Conservation (phyloP, 148 eudicot genomes). For the Rheum nobile region DNA sequence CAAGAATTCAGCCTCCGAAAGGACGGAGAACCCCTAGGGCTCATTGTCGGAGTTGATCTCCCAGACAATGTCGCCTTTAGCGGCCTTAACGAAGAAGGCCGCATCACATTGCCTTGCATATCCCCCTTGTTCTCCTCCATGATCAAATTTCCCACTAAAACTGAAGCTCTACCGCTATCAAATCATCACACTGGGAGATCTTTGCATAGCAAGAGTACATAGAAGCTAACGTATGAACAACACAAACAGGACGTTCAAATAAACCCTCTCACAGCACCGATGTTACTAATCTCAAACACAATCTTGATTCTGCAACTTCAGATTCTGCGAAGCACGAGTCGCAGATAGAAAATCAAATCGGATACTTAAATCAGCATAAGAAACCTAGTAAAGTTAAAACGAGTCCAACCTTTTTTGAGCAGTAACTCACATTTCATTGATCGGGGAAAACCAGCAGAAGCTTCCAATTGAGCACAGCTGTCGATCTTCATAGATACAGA, state of each 20-base stretch:
- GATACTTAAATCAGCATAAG: background rate
- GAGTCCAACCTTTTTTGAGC: background rate
- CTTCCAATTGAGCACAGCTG: background rate
- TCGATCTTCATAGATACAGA: background rate
- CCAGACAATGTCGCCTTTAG: constrained; percentile 72
- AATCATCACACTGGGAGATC: background rate
- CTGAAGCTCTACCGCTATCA: background rate
- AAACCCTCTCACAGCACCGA: background rate
- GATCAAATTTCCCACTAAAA: background rate
- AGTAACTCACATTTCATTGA: background rate
- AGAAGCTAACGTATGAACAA: background rate
- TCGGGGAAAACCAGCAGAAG: background rate
- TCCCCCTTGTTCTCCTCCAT: constrained; percentile 47
- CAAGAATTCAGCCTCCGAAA: constrained; percentile 53
- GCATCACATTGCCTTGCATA: constrained; percentile 34
- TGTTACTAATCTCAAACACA: background rate
- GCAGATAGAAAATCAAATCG: background rate
- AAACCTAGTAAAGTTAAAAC: background rate
- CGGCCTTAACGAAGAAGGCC: constrained; percentile 39
- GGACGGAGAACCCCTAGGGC: constrained; percentile 81
- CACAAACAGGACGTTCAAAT: background rate
- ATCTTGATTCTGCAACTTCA: background rate
- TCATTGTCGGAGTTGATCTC: constrained; percentile 64
- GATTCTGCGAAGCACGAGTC: background rate
- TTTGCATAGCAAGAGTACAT: background rate